Conservation (phyloP, 345 rosid genomes). For the Eucalyptus dawsonii region DNA sequence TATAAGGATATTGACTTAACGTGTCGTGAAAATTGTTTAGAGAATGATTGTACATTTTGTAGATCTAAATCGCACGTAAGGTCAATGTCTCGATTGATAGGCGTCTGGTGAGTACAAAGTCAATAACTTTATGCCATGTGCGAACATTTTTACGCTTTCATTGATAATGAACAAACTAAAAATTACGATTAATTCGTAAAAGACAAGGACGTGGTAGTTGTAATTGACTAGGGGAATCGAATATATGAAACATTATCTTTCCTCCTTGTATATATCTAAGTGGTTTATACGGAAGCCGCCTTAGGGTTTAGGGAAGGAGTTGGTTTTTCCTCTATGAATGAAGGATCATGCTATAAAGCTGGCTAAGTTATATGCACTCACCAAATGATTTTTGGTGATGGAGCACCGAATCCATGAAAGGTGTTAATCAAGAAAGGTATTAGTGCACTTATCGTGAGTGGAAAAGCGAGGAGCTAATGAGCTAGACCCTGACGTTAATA, state of each 20-base stretch:
- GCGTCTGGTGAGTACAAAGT: background rate
- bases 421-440: background rate
- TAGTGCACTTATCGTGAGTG: background rate
- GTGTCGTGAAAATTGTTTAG: background rate
- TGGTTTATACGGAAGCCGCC: background rate
- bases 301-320: background rate
- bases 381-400: background rate
- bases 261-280: background rate
- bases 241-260: background rate
- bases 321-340: background rate
- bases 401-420: background rate
- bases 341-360: background rate
- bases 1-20: background rate
- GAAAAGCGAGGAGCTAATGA: background rate
- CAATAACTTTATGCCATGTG: background rate
- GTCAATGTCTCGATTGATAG: background rate
- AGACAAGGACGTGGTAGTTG: background rate
- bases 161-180: background rate
- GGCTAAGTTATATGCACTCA: background rate
- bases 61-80: background rate
- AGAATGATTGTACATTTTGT: background rate
- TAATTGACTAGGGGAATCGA: background rate
- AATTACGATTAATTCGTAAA: background rate
- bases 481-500: background rate
- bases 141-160: background rate